Evolutionary conservation across 805 yeast species (phyloP), one percentile per base, ranked within the genome.

Genomic region (Suhomyces sp.): DNA sequence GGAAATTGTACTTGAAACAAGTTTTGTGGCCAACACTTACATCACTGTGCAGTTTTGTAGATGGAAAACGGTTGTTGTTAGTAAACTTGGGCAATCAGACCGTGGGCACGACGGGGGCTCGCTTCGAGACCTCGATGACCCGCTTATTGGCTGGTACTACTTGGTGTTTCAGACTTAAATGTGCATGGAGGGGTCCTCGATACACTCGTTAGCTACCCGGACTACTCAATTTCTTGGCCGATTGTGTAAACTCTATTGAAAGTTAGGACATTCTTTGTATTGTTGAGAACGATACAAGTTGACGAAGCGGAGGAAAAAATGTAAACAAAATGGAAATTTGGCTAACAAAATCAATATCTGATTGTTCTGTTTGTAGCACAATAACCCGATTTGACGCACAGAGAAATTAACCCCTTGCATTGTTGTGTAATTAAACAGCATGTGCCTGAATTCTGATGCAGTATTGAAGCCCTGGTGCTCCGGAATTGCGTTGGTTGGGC

Each of bases 391-490:
- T 17, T 37, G 21, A 37, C 41, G 41, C 41, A 37, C 41, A 6
- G 13, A 37, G 13, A n/a, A 12, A 12, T 24, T 12, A 9, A 22
- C 49, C 49, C 49, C 49, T 46, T 46, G 44, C 49, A 46, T 46
- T 46, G 49, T 46, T 43, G 27, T 33, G n/a, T n/a, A 31, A 33
- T 8, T 44, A 20, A 24, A 10, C 43, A 33, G 21, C n/a, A 22
- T 31, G 48, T 46, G 41, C 48, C 48, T 46, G 48, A 35, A 46
- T 46, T 46, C 35, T 46, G 48, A 46, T 17, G 48, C 29, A 15
- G 24, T 22, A 19, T 46, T 3, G 48, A 19, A 46, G 48, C 48
- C 20, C 33, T 20, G 41, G 21, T 7, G 22, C n/a, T 7, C 9
- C 15, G 3, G 13, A 19, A n/a, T 19, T 19, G 13, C 22, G 22